Evolutionary conservation across 192 early-diverging fungal species (phyloP), one percentile per base, ranked within the genome.

Genomic region (Umbelopsis ramanniana): DNA sequence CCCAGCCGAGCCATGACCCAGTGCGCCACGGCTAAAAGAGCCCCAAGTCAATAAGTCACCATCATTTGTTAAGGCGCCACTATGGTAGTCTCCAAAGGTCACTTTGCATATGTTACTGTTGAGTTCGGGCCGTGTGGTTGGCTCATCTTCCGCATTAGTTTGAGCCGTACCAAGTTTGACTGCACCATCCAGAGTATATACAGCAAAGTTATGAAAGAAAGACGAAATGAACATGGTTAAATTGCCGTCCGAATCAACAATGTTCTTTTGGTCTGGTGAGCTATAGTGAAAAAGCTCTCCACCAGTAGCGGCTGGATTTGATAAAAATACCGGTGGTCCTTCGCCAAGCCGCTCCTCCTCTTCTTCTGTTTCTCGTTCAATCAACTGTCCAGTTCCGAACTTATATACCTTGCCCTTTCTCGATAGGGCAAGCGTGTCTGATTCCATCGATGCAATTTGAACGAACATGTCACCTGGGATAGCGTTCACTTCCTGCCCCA

Each of bases 1-100:
- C 3, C 24, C 37, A 15, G 29, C 37, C 9, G 15, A 1, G 0
- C 73, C 73, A 55, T 68, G 73, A 3, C 73, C 73, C 3, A 74
- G 46, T 14, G 73, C 73, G 24, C 73, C 73, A 29, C 48, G 46
- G 24, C 73, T 74, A 38, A 40, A 68, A 1, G 66, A 66, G 21
- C 73, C 73, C 66, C 73, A 74, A 1, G 73, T 69, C 33, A 74
- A 35, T 33, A 74, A 55, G 29, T 45, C 52, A 12, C 73, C 73
- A 23, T 68, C 22, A 40, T 52, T 68, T 0, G 73, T 74, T 26
- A 74, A 43, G 1, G 73, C 73, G 46, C 73, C 73, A 45, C 66
- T 46, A 33, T 74, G 73, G 29, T 68, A 74, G 66, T 74, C 67
- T 4, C 73, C 73, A 68, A 74, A 68, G 22, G 73, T 33, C 19